phyloP scores from a whole-genome alignment of 257 asterid species.

The Solanum sitiens region DNA sequence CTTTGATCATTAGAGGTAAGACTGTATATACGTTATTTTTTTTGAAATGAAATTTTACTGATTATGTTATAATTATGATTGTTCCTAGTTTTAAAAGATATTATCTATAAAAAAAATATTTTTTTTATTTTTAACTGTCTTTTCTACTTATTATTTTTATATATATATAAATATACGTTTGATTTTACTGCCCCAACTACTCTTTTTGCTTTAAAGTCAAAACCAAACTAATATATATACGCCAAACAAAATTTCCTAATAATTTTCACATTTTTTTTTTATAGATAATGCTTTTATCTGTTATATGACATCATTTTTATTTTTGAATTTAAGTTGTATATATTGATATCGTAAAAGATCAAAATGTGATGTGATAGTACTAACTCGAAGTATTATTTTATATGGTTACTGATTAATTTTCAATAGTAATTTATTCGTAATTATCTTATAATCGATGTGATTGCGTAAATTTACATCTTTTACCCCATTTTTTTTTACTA shows the following conservation, averaged over 20 bases:
- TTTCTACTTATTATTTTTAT: background rate
- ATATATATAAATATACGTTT: no score
- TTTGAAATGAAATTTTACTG: background rate
- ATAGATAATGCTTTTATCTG: no score
- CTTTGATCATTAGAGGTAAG: background rate
- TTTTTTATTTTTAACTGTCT: background rate
- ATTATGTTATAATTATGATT: background rate
- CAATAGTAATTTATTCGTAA: background rate
- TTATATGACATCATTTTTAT: background rate
- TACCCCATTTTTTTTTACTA: background rate
- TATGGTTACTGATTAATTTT: background rate
- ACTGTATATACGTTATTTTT: rapidly evolving
- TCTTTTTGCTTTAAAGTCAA: background rate
- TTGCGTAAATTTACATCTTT: background rate
- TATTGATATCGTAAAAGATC: background rate
- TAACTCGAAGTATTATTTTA: background rate
- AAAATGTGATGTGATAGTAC: background rate
- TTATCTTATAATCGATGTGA: background rate
- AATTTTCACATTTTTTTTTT: background rate
- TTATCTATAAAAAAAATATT: background rate
- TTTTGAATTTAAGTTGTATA: background rate
- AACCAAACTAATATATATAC: background rate
- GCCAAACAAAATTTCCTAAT: background rate
- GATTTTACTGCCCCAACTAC: background rate
- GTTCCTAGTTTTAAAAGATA: background rate